Evolutionary conservation across 495 filamentous ascomycete species (phyloP), one percentile per base, ranked within the genome.

Genomic region (Trichodelitschia bisporula): DNA sequence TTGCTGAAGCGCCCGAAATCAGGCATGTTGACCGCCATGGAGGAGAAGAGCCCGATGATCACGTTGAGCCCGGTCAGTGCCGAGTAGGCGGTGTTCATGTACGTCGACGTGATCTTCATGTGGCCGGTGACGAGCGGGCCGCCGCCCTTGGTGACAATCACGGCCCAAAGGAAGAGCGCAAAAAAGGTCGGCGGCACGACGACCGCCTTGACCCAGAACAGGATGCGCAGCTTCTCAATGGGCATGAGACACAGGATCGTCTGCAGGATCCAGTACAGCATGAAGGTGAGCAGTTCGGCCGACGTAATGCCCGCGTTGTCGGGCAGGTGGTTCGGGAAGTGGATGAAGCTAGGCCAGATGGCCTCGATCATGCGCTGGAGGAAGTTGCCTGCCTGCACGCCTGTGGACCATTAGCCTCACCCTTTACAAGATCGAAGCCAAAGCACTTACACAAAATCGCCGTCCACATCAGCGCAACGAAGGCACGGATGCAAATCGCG

Each of bases 331-430:
- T 65, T 65, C 0, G 59, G 59, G 31, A 62, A 50, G 26, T 57
- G 51, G 13, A 53, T 53, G 40, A 67, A 75, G 30, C 56, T 61
- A 11, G 66, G 62, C 80, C 80, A 91, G 42, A 90, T 79, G 1
- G 79, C 56, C 33, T 53, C 40, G 26, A 63, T 34, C 34, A 48
- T 54, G 15, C 47, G 46, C 31, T 57, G 46, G 14, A 59, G 39
- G 36, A 54, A 58, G 26, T 39, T 47, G 11, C 56, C 53, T 13
- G 56, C 56, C 39, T 58, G 56, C n/a, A n/a, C n/a, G n/a, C n/a
- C n/a, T n/a, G n/a, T n/a, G n/a, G 16, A 58, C 55, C 18, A 47
- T 53, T 30, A 63, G 51, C 19, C 57, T 57, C 2, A 57, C 52
- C 21, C 55, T 59, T 52, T 54, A 61, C 46, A 61, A 54, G 18